Conservation (phyloP, 2,329 filamentous ascomycete species). For the Nothophoma quercina region DNA sequence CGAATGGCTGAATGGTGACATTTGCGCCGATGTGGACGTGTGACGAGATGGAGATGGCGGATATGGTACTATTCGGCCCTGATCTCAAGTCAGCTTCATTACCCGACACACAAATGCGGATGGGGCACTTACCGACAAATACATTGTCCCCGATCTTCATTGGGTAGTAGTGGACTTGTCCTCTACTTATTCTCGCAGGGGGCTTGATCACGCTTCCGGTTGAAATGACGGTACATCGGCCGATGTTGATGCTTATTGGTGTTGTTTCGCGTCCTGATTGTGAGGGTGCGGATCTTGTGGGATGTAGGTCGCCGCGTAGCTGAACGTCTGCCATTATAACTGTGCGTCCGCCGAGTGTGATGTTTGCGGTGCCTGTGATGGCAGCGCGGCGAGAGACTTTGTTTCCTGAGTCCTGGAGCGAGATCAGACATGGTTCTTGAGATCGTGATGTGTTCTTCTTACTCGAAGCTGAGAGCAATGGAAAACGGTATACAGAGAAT, state of each 20-base stretch:
- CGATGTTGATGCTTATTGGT: conserved; percentile 77
- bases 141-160: conserved; percentile 95
- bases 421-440: background rate
- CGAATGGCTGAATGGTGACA: conserved; percentile 82
- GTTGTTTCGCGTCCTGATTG: conserved; percentile 43
- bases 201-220: conserved; percentile 81
- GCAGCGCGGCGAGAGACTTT: conserved; percentile 93
- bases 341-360: conserved; percentile 92
- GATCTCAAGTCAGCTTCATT: background rate
- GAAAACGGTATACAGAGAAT: no score
- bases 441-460: no score
- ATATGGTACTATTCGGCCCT: conserved; percentile 69
- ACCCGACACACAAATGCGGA: background rate
- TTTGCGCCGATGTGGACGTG: conserved; percentile 85
- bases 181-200: conserved; percentile 82
- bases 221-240: conserved; percentile 88
- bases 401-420: conserved; percentile 86
- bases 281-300: conserved; percentile 47
- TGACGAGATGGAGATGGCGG: conserved; percentile 81
- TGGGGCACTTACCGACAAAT: conserved; percentile 73
- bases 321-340: conserved; percentile 96
- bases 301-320: conserved; percentile 83
- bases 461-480: no score
- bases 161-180: conserved; percentile 79
- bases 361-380: conserved; percentile 95